phyloP scores from a whole-genome alignment of 495 filamentous ascomycete genomes.

The Oidiodendron maius region DNA sequence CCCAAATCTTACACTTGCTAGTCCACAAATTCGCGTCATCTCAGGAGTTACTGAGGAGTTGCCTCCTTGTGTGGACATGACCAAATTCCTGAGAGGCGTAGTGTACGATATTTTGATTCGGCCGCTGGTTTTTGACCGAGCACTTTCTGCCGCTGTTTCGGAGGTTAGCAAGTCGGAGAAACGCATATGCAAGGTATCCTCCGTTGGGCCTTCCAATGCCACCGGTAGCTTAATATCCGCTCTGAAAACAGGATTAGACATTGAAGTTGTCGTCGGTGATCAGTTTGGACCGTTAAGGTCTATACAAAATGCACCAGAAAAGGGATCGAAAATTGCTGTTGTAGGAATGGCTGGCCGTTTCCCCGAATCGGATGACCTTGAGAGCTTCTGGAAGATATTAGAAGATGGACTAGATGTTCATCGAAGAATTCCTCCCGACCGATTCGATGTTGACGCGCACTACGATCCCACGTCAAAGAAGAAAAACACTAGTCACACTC shows the following conservation, averaged over 20 bases:
- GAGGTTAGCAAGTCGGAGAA: slow-evolving; percentile 1
- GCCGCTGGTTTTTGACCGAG: slow-evolving; percentile 7
- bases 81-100: slow-evolving; percentile 11
- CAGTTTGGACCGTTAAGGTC: slow-evolving; percentile 26
- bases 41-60: slow-evolving; percentile 3
- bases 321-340: slow-evolving; percentile 26
- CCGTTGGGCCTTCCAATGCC: slow-evolving; percentile 11
- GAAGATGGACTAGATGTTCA: slow-evolving; percentile 28
- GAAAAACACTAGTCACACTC: slow-evolving; percentile 70
- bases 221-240: slow-evolving; percentile 33
- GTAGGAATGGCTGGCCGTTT: slow-evolving; percentile 28
- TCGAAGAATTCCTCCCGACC: slow-evolving; percentile 32
- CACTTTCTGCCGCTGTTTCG: slow-evolving; percentile 6
- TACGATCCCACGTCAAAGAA: slow-evolving; percentile 51
- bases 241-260: slow-evolving; percentile 31
- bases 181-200: background rate
- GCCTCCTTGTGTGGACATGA: background rate
- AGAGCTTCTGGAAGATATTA: slow-evolving; percentile 18
- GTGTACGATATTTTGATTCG: slow-evolving; percentile 8
- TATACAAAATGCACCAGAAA: slow-evolving; percentile 7
- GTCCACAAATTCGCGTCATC: background rate
- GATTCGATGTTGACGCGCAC: slow-evolving; percentile 35
- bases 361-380: slow-evolving; percentile 35
- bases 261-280: slow-evolving; percentile 35
- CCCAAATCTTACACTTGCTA: too few species aligned